phyloP scores from a whole-genome alignment of 2,329 filamentous ascomycete genomes.

The Sclerotinia minor region DNA sequence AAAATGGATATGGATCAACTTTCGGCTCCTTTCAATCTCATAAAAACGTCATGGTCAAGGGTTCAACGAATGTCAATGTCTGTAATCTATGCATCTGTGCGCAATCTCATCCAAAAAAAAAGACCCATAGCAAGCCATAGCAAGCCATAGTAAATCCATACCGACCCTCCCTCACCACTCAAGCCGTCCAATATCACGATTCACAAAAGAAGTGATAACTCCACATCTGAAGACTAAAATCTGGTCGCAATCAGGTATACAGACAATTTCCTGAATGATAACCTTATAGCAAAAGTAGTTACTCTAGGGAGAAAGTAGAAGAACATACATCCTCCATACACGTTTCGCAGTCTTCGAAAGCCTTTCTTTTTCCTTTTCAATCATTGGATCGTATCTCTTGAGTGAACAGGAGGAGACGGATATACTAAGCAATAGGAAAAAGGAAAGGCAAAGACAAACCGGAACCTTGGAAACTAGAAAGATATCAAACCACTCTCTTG shows the following conservation, averaged over 20 bases:
- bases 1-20: background rate
- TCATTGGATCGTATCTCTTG: background rate
- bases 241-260: background rate
- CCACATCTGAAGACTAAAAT: background rate
- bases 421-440: background rate
- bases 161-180: background rate
- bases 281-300: background rate
- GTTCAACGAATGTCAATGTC: constrained; percentile 10
- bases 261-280: constrained; percentile 6
- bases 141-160: background rate
- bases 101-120: background rate
- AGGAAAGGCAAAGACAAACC: background rate
- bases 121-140: background rate
- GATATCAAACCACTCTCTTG: background rate
- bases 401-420: background rate
- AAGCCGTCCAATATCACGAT: background rate
- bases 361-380: background rate
- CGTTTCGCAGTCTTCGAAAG: background rate
- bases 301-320: no score
- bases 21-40: background rate
- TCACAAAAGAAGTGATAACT: background rate
- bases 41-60: constrained; percentile 15
- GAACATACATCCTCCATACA: no score
- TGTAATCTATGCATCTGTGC: constrained; percentile 1
- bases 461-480: background rate